phyloP scores from a whole-genome alignment of 257 asterid genomes.

The Lantana camara region DNA sequence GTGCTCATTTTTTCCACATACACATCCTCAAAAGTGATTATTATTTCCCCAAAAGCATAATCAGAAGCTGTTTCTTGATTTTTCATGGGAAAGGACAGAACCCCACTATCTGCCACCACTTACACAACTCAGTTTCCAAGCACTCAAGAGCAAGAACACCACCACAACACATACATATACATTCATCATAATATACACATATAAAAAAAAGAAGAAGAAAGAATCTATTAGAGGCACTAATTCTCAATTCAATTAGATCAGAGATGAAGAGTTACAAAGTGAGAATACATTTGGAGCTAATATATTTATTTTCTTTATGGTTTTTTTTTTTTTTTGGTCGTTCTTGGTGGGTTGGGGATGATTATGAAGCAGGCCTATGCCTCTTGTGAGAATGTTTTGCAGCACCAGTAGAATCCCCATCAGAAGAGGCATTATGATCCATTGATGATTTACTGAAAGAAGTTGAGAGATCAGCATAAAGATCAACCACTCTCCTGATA shows the following conservation, averaged over 20 bases:
- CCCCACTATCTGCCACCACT: slow-evolving; percentile 23
- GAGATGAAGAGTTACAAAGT: slow-evolving; percentile 46
- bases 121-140: no score
- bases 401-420: slow-evolving; percentile 74
- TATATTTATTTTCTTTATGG: background rate
- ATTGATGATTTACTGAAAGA: slow-evolving; percentile 60
- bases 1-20: slow-evolving; percentile 54
- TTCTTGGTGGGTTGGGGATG: no score
- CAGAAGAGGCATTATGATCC: slow-evolving; percentile 62
- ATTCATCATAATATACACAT: no score
- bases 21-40: slow-evolving; percentile 32
- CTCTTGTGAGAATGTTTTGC: slow-evolving; percentile 65
- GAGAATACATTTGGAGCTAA: slow-evolving; percentile 27
- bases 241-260: slow-evolving; percentile 45
- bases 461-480: slow-evolving; percentile 77
- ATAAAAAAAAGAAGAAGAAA: slow-evolving; percentile 7
- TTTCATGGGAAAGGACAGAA: slow-evolving; percentile 17
- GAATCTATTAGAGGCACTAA: slow-evolving; percentile 31
- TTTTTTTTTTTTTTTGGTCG: slow-evolving; percentile 32
- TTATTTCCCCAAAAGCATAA: slow-evolving; percentile 23
- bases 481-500: slow-evolving; percentile 81
- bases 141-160: background rate
- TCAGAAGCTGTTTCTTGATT: background rate
- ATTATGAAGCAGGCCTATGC: slow-evolving; percentile 52
- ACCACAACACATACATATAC: background rate